These are phyloP conservation scores for Incumbomyces lentus DNA, from an alignment of 2,329 filamentous ascomycete species.

Conservation along the genomic window DNA sequence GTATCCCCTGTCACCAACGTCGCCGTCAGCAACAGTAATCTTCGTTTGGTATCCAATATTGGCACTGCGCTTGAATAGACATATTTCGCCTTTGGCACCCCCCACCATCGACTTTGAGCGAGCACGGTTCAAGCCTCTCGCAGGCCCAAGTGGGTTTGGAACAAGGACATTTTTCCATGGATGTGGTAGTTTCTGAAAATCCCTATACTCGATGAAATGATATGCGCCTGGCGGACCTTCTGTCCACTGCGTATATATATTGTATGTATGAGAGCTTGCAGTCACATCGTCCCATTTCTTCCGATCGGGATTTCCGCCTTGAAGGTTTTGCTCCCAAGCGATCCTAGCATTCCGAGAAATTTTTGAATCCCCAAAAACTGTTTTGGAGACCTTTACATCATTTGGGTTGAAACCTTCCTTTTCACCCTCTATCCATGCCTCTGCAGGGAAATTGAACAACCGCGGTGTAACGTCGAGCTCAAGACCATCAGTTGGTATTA, in stretches of 20 bases:
- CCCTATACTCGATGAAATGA: background rate
- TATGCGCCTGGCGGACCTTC: background rate
- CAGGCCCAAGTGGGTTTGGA: background rate
- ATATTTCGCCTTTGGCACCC: background rate
- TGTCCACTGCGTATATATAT: background rate
- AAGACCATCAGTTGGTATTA: background rate
- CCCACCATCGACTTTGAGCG: background rate
- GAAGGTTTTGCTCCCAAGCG: constrained; percentile 1
- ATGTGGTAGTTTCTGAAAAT: background rate
- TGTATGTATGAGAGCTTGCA: background rate
- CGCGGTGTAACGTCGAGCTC: background rate
- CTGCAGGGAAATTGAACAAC: background rate
- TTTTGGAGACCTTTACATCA: background rate
- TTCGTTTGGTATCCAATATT: constrained; percentile 1
- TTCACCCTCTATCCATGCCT: background rate
- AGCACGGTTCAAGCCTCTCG: background rate
- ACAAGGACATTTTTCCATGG: background rate
- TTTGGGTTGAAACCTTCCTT: background rate
- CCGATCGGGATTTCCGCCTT: background rate
- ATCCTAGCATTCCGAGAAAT: background rate
- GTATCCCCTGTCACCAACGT: background rate
- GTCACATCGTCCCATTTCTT: background rate
- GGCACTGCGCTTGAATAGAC: constrained; percentile 2
- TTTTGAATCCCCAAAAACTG: background rate
- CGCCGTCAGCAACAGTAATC: background rate